Evolutionary conservation across 2,329 filamentous ascomycete genomes (phyloP).

Genomic region (Immersiporthe knoxdaviesiana): DNA sequence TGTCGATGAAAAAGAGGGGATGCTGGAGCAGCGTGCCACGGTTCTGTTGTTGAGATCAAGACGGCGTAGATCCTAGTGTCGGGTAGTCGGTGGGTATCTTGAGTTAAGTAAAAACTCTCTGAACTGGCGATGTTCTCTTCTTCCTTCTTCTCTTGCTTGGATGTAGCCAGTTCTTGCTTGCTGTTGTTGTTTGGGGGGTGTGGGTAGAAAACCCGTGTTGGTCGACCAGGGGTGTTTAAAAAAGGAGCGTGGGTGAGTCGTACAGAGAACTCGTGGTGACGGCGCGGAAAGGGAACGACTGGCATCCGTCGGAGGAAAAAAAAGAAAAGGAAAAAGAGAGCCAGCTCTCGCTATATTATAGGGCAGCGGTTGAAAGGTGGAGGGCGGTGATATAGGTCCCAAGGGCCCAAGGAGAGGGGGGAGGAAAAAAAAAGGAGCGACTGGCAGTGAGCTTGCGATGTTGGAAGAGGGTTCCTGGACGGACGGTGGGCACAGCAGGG

Average conservation of each 20-base stretch:
- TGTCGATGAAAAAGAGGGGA: conserved; percentile 33
- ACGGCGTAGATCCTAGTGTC: conserved; percentile 42
- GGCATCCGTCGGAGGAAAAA: conserved; percentile 43
- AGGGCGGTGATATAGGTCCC: conserved; percentile 40
- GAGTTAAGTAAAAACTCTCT: conserved; percentile 32
- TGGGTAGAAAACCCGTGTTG: conserved; percentile 19
- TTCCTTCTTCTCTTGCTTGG: not conserved
- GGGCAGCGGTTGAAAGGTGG: conserved; percentile 48
- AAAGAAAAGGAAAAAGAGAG: conserved; percentile 52
- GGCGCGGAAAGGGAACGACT: conserved; percentile 35
- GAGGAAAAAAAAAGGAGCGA: conserved; percentile 60
- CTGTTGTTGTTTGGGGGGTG: conserved; percentile 9
- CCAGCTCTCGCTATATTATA: conserved; percentile 59
- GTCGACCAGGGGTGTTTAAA: conserved; percentile 29
- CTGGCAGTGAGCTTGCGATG: conserved; percentile 44
- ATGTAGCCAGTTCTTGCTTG: conserved; percentile 37
- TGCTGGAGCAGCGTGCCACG: conserved; percentile 30
- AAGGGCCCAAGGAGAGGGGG: conserved; percentile 36
- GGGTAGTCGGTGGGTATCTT: conserved; percentile 25
- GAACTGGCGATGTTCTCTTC: conserved; percentile 10
- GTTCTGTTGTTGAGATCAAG: conserved; percentile 37
- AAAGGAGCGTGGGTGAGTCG: conserved; percentile 51
- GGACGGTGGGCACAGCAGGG: conserved; percentile 44
- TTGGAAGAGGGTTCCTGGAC: conserved; percentile 36
- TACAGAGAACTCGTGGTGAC: conserved; percentile 44